Conservation (phyloP, 2,329 filamentous ascomycete species). For the Colletotrichum brevisporum region DNA sequence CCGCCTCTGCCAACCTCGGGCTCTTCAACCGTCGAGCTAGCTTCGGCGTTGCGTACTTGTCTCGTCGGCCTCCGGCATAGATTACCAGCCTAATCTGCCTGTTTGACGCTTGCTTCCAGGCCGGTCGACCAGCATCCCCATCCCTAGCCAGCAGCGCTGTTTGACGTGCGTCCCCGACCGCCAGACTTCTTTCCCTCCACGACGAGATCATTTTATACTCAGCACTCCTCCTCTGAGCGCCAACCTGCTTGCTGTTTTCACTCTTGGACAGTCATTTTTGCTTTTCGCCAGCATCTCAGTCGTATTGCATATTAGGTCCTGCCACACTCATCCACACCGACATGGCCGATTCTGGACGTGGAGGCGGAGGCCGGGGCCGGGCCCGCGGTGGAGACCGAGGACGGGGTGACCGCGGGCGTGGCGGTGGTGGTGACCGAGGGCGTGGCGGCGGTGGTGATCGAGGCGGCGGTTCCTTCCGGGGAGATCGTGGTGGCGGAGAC, state of each 20-base stretch:
- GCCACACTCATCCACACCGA: not conserved
- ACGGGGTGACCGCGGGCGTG: slow-evolving; percentile 11
- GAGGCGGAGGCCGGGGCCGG: slow-evolving; percentile 3
- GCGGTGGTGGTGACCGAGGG: slow-evolving; percentile 8
- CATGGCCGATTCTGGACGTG: slow-evolving; percentile 35
- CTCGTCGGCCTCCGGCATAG: slow-evolving; percentile 29
- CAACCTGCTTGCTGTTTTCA: not conserved
- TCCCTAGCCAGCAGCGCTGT: not conserved
- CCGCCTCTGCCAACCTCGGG: not conserved
- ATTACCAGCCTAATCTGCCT: not conserved
- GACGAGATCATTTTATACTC: not conserved
- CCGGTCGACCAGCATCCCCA: slow-evolving; percentile 5
- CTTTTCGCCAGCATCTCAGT: not conserved
- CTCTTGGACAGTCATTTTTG: not conserved
- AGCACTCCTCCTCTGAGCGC: not conserved
- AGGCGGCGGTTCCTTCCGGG: slow-evolving; percentile 35
- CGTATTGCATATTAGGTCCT: not conserved
- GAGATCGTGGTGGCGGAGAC: slow-evolving; percentile 37
- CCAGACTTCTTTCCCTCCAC: too few relatives aligned
- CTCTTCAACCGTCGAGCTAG: not conserved
- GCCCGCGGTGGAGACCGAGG: slow-evolving; percentile 40
- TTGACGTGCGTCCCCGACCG: not conserved
- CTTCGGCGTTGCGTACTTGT: not conserved
- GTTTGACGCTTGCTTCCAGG: slow-evolving; percentile 1
- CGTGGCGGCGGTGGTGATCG: slow-evolving; percentile 18